Evolutionary conservation across 2,329 filamentous ascomycete species (phyloP), one percentile per base, ranked within the genome.

Genomic region (Rutstroemia sp.): DNA sequence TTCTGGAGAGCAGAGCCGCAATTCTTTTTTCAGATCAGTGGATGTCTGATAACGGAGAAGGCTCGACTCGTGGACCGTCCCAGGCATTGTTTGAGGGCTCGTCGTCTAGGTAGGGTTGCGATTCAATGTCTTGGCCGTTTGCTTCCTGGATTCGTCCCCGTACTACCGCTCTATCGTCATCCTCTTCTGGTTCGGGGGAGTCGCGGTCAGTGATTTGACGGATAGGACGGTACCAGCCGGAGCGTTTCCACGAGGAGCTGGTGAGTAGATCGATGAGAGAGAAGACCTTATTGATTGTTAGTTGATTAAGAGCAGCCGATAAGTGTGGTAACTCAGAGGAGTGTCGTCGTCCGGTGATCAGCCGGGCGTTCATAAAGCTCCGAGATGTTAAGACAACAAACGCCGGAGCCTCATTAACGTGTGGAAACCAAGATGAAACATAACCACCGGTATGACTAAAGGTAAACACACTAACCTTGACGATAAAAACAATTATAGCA

Each of bases 401-500:
- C 30, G 9, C 30, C 30, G 4, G 9, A 34, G 30, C 30, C 30
- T 34, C 30, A 34, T 23, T 23, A 23, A 23, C 9, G 10, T 5
- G 30, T 34, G 30, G 30, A 34, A 34, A 34, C 30, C 30, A 34
- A 12, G 30, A 34, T 34, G 30, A 34, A 34, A 34, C 30, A 34
- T 34, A 34, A 12, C 12, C 19, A 42, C 16, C 16, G n/a, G 39
- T 42, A 42, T 42, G 39, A 42, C 39, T 16, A 42, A 19, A 10
- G 7, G 30, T 37, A 37, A 39, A 18, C 21, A n/a, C 9, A 61
- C 71, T 54, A 63, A 83, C 82, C 75, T 86, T 81, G 56, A 85
- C 71, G 5, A 81, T 48, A 5, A 78, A 81, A 5, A 82, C 77
- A 0, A 72, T 68, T 0, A 82, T 45, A 0, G 79, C 77, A 25